phyloP scores from a whole-genome alignment of 108 stramenopile genomes.

The Pseudonitzschia pungens region DNA sequence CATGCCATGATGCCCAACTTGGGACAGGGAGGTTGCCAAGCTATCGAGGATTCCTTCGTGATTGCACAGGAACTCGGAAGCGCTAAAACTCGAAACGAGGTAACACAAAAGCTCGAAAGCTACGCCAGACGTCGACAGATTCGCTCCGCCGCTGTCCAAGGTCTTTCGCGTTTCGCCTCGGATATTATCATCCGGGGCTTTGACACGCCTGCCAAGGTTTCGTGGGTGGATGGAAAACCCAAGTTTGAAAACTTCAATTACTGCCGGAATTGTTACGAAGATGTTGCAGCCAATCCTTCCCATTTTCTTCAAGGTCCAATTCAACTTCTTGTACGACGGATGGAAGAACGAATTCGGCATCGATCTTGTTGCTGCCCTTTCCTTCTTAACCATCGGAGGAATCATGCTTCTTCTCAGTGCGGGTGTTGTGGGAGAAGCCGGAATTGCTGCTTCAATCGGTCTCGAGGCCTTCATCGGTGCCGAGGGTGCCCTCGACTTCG shows the following conservation, averaged over 20 bases:
- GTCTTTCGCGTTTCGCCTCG: slow-evolving; percentile 64
- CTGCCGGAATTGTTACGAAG: slow-evolving; percentile 73
- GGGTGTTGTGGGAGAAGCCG: slow-evolving; percentile 42
- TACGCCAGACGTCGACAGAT: slow-evolving; percentile 60
- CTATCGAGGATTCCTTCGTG: slow-evolving; percentile 76
- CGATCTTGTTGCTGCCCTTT: slow-evolving; percentile 34
- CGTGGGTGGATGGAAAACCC: slow-evolving; percentile 38
- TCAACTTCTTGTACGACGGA: slow-evolving; percentile 82
- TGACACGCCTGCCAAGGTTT: slow-evolving; percentile 72
- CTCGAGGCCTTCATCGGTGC: slow-evolving; percentile 42
- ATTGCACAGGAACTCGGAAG: slow-evolving; percentile 56
- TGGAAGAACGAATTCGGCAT: slow-evolving; percentile 47
- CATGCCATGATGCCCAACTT: slow-evolving; percentile 79
- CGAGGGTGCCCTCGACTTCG: slow-evolving; percentile 45
- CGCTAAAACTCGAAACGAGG: slow-evolving; percentile 39
- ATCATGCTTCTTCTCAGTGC: slow-evolving; percentile 33
- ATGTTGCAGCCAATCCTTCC: slow-evolving; percentile 78
- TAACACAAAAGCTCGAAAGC: slow-evolving; percentile 26
- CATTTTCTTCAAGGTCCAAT: slow-evolving; percentile 73
- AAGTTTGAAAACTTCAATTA: slow-evolving; percentile 70
- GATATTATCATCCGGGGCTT: slow-evolving; percentile 79
- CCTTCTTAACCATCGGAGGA: slow-evolving; percentile 36
- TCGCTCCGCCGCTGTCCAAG: slow-evolving; percentile 72
- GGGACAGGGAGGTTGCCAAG: slow-evolving; percentile 82
- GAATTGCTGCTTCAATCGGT: slow-evolving; percentile 32